Evolutionary conservation across 345 rosid species (phyloP), one percentile per base, ranked within the genome.

Genomic region (Stellera chamaejasme): DNA sequence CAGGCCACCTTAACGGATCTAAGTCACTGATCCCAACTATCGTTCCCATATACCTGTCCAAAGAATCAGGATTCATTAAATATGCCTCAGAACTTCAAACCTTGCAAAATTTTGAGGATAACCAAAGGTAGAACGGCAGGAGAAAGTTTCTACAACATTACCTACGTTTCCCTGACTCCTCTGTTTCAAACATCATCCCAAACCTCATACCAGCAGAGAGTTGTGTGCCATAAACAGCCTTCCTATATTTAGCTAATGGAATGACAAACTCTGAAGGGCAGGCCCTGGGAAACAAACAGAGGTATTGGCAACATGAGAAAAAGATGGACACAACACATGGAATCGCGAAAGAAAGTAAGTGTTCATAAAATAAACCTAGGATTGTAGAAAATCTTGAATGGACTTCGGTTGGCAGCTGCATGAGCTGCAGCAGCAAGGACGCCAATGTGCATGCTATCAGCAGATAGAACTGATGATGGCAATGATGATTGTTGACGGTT

Each of bases 361-460:
- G 23, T 49, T 23, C 15, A 52, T 60, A 6, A 13, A 48, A 62
- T 63, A 55, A 28, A 94, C 99, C 99, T 90, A 16, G 99, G 99
- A 67, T 94, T 94, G 72, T 87, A 94, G 79, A 85, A 94, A 53
- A 94, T 90, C 43, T 88, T 82, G 72, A 94, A 94, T 28, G 92
- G 81, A 61, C 88, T 94, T 13, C 83, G 73, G 52, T 82, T 87
- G 0, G 95, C 77, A 32, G 96, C 88, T 41, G 99, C 99, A 51
- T 94, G 99, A 60, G 99, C 99, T 0, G 99, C 96, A 66, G 99
- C 99, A 63, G 99, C 97, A 70, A 94, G 99, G 55, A 94, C 95
- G 58, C 97, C 99, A 23, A 94, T 94, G 75, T 94, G 97, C 97
- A 94, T 94, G 72, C 96, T 94, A 56, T 90, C 99, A 26, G 97